Evolutionary conservation across 176 grass and related monocot genomes (phyloP).

Genomic region (Phyllostachys edulis): DNA sequence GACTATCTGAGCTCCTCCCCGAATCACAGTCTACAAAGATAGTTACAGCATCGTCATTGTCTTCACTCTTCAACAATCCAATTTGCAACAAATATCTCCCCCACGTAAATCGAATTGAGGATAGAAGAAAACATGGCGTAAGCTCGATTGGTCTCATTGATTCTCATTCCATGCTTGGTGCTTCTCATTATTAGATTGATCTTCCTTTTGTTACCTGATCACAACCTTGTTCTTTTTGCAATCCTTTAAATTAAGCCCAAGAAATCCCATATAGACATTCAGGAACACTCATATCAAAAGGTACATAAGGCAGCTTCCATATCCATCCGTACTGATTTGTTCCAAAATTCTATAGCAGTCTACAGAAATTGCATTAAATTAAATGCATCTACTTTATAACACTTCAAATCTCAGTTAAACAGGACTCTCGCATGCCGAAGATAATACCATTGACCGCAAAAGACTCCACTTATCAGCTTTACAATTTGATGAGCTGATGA

Average conservation of each 20-base stretch:
- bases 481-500: neutral
- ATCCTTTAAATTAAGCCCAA: conserved; percentile 1
- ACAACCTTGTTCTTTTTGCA: neutral
- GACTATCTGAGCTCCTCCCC: neutral
- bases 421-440: neutral
- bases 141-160: too few species aligned
- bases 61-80: neutral
- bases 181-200: conserved; percentile 25
- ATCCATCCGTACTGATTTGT: neutral
- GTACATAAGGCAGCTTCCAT: neutral
- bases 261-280: too few species aligned
- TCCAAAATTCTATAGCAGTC: neutral
- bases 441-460: neutral
- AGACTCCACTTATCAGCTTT: neutral
- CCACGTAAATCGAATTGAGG: neutral
- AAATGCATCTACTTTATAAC: conserved; percentile 5
- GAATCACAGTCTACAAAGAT: neutral
- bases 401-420: neutral
- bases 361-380: neutral
- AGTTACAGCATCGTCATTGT: neutral
- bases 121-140: too few species aligned
- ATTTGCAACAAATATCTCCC: neutral
- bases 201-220: conserved; percentile 15
- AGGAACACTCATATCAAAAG: too few species aligned
- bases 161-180: conserved; percentile 22